Percentiles rank a stretch among this genome's conserved stretches.
Evolutionary conservation across 495 filamentous ascomycete genomes (phyloP).

Genomic region (Daldinia concentrica): DNA sequence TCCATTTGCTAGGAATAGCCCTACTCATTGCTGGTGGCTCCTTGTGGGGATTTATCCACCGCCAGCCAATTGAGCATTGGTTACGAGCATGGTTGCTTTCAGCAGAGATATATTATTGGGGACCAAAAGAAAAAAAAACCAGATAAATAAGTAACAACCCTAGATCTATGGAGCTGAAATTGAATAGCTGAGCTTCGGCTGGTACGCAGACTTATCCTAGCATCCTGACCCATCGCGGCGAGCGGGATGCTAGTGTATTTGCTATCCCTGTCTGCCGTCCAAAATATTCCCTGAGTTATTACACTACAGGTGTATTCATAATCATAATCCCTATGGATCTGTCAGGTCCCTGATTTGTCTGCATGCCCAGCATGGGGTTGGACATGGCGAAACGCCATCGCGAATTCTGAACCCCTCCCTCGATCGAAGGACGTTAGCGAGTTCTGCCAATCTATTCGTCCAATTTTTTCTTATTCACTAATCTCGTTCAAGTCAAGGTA

Average conservation of each 20-base stretch:
- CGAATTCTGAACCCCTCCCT: constrained; percentile 39
- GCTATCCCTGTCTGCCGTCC: constrained; percentile 25
- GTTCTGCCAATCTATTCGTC: constrained; percentile 38
- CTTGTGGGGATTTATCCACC: constrained; percentile 20
- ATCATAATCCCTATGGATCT: constrained; percentile 16
- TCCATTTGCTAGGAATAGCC: constrained; percentile 35
- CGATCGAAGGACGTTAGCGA: constrained; percentile 30
- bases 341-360: constrained; percentile 36
- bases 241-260: constrained; percentile 16
- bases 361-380: constrained; percentile 30
- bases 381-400: constrained; percentile 35
- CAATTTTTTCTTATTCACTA: constrained; percentile 16
- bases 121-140: constrained; percentile 11
- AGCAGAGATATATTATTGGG: constrained; percentile 30
- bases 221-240: constrained; percentile 9
- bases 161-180: constrained; percentile 33
- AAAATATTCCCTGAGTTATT: constrained; percentile 31
- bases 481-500: constrained; percentile 20
- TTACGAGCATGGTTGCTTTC: constrained; percentile 16
- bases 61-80: constrained; percentile 22
- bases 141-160: constrained; percentile 8
- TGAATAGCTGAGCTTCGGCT: constrained; percentile 29
- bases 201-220: constrained; percentile 10
- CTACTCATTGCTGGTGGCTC: constrained; percentile 30
- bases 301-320: constrained; percentile 29